These are phyloP conservation scores for Testicularia cyperi DNA, from an alignment of 1,284 basidiomycete genomes.

Conservation along the genomic window DNA sequence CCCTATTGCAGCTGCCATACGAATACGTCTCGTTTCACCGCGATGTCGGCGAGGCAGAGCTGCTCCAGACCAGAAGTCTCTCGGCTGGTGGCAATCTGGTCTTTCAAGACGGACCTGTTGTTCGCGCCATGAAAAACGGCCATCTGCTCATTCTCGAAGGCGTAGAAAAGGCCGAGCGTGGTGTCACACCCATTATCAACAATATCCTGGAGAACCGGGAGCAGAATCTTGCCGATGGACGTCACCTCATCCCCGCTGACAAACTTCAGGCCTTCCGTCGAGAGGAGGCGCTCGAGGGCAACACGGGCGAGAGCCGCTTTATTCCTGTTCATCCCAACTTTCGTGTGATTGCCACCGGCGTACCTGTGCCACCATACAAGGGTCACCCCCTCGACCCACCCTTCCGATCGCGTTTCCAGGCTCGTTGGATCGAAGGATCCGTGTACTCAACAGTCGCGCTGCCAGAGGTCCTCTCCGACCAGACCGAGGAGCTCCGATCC, in stretches of 20 bases:
- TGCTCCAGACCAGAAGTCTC: slow-evolving; percentile 59
- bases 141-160: slow-evolving; percentile 60
- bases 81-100: slow-evolving; percentile 54
- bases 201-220: slow-evolving; percentile 60
- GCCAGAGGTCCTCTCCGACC: slow-evolving; percentile 14
- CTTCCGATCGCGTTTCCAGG: slow-evolving; percentile 62
- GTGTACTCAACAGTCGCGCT: slow-evolving; percentile 34
- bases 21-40: slow-evolving; percentile 61
- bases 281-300: slow-evolving; percentile 29
- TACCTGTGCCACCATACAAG: slow-evolving; percentile 59
- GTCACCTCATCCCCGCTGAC: slow-evolving; percentile 60
- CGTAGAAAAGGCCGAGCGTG: slow-evolving; percentile 59
- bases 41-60: slow-evolving; percentile 60
- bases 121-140: slow-evolving; percentile 61
- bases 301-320: slow-evolving; percentile 31
- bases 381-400: slow-evolving; percentile 61
- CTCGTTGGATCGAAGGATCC: slow-evolving; percentile 56
- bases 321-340: slow-evolving; percentile 60
- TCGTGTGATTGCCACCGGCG: slow-evolving; percentile 59
- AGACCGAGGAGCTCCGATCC: slow-evolving; percentile 33
- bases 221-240: slow-evolving; percentile 60
- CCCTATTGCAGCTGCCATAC: slow-evolving; percentile 56
- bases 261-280: slow-evolving; percentile 43
- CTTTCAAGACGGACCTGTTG: slow-evolving; percentile 59
- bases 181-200: slow-evolving; percentile 60